These are phyloP conservation scores for Tricholoma flavovirens DNA, from an alignment of 768 basidiomycete species.

Conservation along the genomic window DNA sequence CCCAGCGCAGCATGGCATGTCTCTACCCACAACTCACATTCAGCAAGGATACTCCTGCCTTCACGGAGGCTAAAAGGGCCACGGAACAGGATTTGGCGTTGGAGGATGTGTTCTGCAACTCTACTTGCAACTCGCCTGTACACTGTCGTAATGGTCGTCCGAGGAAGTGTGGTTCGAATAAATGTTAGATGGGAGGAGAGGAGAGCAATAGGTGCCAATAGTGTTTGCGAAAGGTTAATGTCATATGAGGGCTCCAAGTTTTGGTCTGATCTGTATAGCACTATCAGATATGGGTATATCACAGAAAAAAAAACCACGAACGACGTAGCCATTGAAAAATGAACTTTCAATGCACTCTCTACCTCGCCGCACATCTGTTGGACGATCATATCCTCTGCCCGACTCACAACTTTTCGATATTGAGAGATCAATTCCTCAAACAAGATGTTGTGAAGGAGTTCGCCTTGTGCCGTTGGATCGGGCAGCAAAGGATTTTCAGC, in stretches of 20 bases:
- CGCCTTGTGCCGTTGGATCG: conserved; percentile 27
- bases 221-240: conserved; percentile 57
- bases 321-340: conserved; percentile 53
- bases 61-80: conserved; percentile 59
- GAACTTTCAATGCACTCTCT: conserved; percentile 64
- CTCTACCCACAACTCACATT: conserved; percentile 81
- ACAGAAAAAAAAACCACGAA: conserved; percentile 20
- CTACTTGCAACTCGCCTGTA: conserved; percentile 73
- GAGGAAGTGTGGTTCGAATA: conserved; percentile 60
- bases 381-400: conserved; percentile 87
- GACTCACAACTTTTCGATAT: conserved; percentile 52
- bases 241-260: conserved; percentile 24
- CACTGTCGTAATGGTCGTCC: conserved; percentile 46
- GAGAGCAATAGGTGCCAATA: conserved; percentile 72
- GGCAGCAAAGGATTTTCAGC: conserved; percentile 48
- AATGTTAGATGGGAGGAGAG: conserved; percentile 75
- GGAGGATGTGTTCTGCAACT: conserved; percentile 72
- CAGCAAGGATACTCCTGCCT: conserved; percentile 57
- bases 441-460: conserved; percentile 55
- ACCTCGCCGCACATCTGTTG: conserved; percentile 81
- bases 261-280: conserved; percentile 15
- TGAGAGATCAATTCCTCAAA: conserved; percentile 72
- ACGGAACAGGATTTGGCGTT: conserved; percentile 77
- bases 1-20: conserved; percentile 60
- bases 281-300: background rate